These are phyloP conservation scores for Lactarius psammicola DNA, from an alignment of 768 basidiomycete genomes.

Conservation along the genomic window DNA sequence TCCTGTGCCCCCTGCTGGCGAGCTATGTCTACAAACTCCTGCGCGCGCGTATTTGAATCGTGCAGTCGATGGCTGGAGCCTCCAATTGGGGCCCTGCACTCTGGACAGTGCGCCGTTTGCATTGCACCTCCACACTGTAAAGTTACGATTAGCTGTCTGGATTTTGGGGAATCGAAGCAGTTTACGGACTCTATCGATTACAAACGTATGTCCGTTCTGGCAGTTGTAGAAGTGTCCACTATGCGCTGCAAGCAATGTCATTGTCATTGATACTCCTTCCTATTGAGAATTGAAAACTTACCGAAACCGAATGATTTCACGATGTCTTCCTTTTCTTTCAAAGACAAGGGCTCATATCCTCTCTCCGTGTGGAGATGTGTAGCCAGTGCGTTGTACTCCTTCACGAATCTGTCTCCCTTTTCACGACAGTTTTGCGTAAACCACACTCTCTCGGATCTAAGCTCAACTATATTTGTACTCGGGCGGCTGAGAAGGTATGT, in stretches of 20 bases:
- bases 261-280: background rate
- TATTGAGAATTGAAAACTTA: slow-evolving; percentile 14
- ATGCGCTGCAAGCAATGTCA: slow-evolving; percentile 27
- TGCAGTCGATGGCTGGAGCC: slow-evolving; percentile 45
- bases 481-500: slow-evolving; percentile 33
- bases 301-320: slow-evolving; percentile 34
- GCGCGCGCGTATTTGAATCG: slow-evolving; percentile 43
- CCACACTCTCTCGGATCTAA: slow-evolving; percentile 32
- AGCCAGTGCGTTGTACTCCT: slow-evolving; percentile 30
- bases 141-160: slow-evolving; percentile 7
- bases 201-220: slow-evolving; percentile 59
- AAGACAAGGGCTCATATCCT: slow-evolving; percentile 30
- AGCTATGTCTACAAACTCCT: slow-evolving; percentile 49
- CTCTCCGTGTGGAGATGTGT: slow-evolving; percentile 26
- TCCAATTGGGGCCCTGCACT: slow-evolving; percentile 56
- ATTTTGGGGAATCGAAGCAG: background rate
- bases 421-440: slow-evolving; percentile 31
- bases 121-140: slow-evolving; percentile 59
- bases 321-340: slow-evolving; percentile 33
- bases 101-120: slow-evolving; percentile 49
- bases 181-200: slow-evolving; percentile 51
- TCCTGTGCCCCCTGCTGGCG: slow-evolving; percentile 32
- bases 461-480: slow-evolving; percentile 10
- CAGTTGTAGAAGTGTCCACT: slow-evolving; percentile 38
- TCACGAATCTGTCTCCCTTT: slow-evolving; percentile 29